Conservation (phyloP, 2,329 filamentous ascomycete species). For the Colletotrichum gigasporum region DNA sequence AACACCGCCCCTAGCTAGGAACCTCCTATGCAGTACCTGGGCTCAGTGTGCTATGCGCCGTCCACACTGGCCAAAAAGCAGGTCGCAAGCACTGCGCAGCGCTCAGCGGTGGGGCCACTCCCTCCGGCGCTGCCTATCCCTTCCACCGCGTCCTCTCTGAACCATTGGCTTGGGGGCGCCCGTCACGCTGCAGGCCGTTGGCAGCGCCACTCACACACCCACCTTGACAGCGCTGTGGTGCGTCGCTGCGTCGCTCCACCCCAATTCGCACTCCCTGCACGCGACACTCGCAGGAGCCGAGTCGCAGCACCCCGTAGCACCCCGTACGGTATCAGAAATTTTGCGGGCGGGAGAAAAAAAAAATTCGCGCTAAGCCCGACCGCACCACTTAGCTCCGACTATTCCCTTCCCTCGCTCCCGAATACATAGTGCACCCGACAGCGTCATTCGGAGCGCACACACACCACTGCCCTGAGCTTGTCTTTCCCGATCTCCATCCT, state of each 20-base stretch:
- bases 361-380: constrained; percentile 28
- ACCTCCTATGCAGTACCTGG: too few species aligned
- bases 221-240: too few species aligned
- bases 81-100: constrained; percentile 5
- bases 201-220: background rate
- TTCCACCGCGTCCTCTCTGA: background rate
- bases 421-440: constrained; percentile 23
- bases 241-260: background rate
- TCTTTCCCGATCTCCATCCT: constrained; percentile 6
- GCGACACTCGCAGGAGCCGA: constrained; percentile 21
- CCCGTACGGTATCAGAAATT: constrained; percentile 14
- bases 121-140: background rate
- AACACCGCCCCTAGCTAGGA: background rate
- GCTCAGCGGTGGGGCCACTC: background rate
- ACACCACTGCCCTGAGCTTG: constrained; percentile 15
- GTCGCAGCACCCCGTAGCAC: constrained; percentile 9
- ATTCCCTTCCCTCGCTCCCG: constrained; percentile 14
- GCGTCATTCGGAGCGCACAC: constrained; percentile 32
- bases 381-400: constrained; percentile 28
- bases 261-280: constrained; percentile 14
- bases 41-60: background rate
- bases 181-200: constrained; percentile 27
- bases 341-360: constrained; percentile 22
- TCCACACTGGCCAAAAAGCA: background rate
- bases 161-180: constrained; percentile 17